These are phyloP conservation scores for Oryza officinalis DNA, from an alignment of 176 grass and related monocot genomes.

Conservation along the genomic window DNA sequence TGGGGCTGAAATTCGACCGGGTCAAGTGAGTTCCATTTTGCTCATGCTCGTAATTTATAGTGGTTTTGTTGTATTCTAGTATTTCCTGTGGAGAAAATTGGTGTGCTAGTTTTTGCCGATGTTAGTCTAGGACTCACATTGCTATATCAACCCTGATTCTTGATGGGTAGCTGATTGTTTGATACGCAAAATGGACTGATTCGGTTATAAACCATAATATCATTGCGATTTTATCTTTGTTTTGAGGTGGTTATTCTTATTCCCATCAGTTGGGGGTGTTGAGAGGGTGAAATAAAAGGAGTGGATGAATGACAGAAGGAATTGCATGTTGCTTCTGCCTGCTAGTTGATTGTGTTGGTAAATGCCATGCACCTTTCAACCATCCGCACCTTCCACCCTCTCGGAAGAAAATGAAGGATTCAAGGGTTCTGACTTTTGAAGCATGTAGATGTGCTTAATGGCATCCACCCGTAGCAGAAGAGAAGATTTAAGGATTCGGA, in stretches of 20 bases:
- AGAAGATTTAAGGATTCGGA: not conserved
- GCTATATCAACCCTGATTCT: not conserved
- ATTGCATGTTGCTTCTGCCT: not conserved
- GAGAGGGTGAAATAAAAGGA: not conserved
- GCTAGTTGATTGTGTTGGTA: slow-evolving; percentile 3
- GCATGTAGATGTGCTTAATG: not conserved
- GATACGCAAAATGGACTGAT: not conserved
- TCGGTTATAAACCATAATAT: not conserved
- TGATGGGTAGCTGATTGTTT: not conserved
- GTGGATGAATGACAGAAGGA: not conserved
- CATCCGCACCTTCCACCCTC: not conserved
- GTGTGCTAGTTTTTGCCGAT: not conserved
- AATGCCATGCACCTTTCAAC: not conserved
- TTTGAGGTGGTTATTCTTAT: not conserved
- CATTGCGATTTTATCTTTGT: not conserved
- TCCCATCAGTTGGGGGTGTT: not conserved
- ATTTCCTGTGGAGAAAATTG: not conserved
- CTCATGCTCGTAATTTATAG: not conserved
- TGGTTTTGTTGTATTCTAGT: not conserved
- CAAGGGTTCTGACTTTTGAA: not conserved
- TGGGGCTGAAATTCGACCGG: slow-evolving; percentile 85
- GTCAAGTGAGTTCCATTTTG: slow-evolving; percentile 62
- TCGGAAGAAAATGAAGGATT: not conserved
- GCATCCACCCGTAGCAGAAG: not conserved
- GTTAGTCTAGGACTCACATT: not conserved